Evolutionary conservation across 139 green algal genomes (phyloP), one percentile per base, ranked within the genome.

Genomic region (Picocystis salinarum): DNA sequence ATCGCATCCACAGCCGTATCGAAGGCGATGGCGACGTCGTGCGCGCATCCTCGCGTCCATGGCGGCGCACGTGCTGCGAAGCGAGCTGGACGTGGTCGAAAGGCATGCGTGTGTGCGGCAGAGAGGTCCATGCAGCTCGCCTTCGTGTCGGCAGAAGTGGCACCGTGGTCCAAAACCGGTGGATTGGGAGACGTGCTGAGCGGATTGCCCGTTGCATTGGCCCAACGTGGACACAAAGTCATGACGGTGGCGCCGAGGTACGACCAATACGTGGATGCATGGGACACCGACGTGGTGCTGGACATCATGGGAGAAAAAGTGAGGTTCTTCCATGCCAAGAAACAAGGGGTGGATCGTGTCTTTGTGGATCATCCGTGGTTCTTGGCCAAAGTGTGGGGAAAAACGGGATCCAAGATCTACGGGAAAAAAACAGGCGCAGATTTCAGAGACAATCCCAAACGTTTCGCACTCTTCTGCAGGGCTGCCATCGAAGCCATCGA

Each of bases 371-470:
- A 94, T 55, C 74, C 80, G 17, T 70, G 59, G 36, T 96, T 96
- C 71, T 62, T 98, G 45, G 75, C 80, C 48, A 93, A 93, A 74
- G 70, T 69, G 17, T 91, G 76, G 75, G 84, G 84, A 59, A 84
- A 88, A 57, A 95, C 86, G 23, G 85, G 85, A 29, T 67, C 59
- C 70, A 94, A 93, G 74, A 74, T 98, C 36, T 98, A 98, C 59
- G 87, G 87, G 22, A 34, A 74, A 18, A 74, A 70, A 39, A 81
- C 74, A 4, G 87, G 87, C 11, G 62, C 70, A 11, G 87, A 98
- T 61, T 98, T 79, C 58, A 45, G 69, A 3, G 88, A 98, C 70
- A 98, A 96, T 71, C 79, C 85, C 66, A 73, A 78, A 64, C 78
- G 87, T 26, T 98, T 98, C 57, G 40, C 56, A n/a, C 58, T 98